phyloP scores from a whole-genome alignment of 495 filamentous ascomycete genomes.

The Tuber magnatum region DNA sequence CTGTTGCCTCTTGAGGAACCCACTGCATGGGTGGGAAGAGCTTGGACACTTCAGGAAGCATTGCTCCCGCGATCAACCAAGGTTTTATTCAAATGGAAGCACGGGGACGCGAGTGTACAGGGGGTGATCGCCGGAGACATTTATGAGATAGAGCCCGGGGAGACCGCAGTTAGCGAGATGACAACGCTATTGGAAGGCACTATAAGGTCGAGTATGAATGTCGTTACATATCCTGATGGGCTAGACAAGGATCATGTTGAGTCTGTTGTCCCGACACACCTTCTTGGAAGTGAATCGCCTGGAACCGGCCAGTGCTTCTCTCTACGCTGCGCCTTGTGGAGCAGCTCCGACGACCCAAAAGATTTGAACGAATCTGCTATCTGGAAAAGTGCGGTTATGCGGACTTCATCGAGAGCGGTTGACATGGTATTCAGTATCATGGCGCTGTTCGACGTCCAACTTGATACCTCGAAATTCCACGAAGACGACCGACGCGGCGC shows the following conservation, averaged over 20 bases:
- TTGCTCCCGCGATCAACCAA: constrained; percentile 1
- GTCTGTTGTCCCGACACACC: background rate
- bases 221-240: background rate
- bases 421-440: constrained; percentile 10
- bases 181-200: background rate
- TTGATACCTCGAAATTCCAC: constrained; percentile 5
- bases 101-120: background rate
- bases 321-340: background rate
- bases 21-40: background rate
- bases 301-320: background rate
- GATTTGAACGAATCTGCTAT: background rate
- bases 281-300: background rate
- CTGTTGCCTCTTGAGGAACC: background rate
- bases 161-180: background rate
- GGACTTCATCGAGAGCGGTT: background rate
- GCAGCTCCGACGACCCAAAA: background rate
- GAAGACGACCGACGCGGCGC: background rate
- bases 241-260: background rate
- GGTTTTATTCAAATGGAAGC: constrained; percentile 1
- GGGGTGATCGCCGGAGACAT: background rate
- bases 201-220: background rate
- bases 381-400: constrained; percentile 4
- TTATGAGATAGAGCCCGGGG: background rate
- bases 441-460: background rate
- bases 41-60: constrained; percentile 8